Base-by-base conservation (phyloP, 2,329 filamentous ascomycete species). In the Teratosphaeria nubilosa region DNA sequence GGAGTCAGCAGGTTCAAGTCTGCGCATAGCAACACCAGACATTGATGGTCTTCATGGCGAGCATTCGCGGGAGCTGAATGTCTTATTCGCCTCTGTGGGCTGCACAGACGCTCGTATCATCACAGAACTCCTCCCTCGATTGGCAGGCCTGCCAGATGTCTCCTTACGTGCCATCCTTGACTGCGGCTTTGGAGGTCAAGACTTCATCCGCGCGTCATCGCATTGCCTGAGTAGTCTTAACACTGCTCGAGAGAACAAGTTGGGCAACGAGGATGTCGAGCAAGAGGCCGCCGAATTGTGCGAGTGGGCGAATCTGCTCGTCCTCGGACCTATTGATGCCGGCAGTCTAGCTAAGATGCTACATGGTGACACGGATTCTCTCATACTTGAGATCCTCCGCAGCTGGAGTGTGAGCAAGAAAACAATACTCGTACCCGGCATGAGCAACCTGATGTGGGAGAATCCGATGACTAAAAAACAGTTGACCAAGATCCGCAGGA, bases 361-460 rank as follows among this genome's bases (percentile, higher is more conserved):
- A 68, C 84, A 86, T 56, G 91, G 91, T 56, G 82, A 92, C 58
- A 86, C 89, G 2, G 90, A 90, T 67, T 95, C 86, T 31, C 79
- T 95, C 56, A 79, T 95, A 7, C 79, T 95, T 56, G 87, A 92
- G 65, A 83, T 95, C 0, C 72, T 96, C 54, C 83, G 91, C 56
- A 88, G 88, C 58, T 96, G 91, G 91, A 86, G 95, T 66, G 85
- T 87, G 0, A 86, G 86, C 6, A 96, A 96, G 75, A 88, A 86
- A 65, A 87, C 95, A 31, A 75, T 96, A 54, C 76, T 96, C 58
- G 86, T 95, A 6, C 91, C 91, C 0, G 90, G 89, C 63, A 95
- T 96, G 91, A 92, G 88, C 34, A 84, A 84, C 1, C 82, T 88
- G 60, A 91, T 92, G 84, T 95, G 90, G 90, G 85, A 91, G 69